Percentiles rank a stretch among this genome's conserved stretches.
These are phyloP conservation scores for Microascus cirrosus DNA, from an alignment of 2,329 filamentous ascomycete species.

Conservation along the genomic window DNA sequence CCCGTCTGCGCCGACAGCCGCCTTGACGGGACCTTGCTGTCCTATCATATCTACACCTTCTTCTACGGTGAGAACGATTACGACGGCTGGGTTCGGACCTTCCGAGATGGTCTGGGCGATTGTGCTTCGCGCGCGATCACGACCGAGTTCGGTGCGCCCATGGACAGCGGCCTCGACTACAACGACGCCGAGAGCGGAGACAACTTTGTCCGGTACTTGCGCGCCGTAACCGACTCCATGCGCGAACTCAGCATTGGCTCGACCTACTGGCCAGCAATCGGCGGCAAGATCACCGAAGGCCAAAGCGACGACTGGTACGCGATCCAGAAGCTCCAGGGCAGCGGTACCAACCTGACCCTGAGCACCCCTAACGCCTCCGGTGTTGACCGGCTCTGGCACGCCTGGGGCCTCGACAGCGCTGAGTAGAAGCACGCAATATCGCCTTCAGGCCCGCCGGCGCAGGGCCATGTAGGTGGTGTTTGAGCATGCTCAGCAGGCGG, in stretches of 20 bases:
- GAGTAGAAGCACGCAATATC: background rate
- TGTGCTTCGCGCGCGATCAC: slow-evolving; percentile 5
- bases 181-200: background rate
- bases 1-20: slow-evolving; percentile 6
- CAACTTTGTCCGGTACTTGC: slow-evolving; percentile 3
- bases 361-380: slow-evolving; percentile 5
- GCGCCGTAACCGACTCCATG: slow-evolving; percentile 4
- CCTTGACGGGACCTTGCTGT: slow-evolving; percentile 5
- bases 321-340: slow-evolving; percentile 5
- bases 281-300: slow-evolving; percentile 4
- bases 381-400: slow-evolving; percentile 1
- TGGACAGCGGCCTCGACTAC: slow-evolving; percentile 5
- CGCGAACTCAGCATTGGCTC: slow-evolving; percentile 1
- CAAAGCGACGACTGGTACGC: slow-evolving; percentile 3
- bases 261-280: slow-evolving; percentile 4
- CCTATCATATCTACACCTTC: slow-evolving; percentile 5
- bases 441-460: background rate
- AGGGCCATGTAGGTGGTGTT: background rate
- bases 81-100: slow-evolving; percentile 5
- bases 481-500: background rate
- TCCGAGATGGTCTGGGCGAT: slow-evolving; percentile 3
- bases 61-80: slow-evolving; percentile 2
- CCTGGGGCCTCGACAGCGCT: background rate
- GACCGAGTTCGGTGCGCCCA: slow-evolving; percentile 6
- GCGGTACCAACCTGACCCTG: slow-evolving; percentile 5